Evolutionary conservation across 2,329 filamentous ascomycete genomes (phyloP).

Genomic region (Pyricularia grisea): DNA sequence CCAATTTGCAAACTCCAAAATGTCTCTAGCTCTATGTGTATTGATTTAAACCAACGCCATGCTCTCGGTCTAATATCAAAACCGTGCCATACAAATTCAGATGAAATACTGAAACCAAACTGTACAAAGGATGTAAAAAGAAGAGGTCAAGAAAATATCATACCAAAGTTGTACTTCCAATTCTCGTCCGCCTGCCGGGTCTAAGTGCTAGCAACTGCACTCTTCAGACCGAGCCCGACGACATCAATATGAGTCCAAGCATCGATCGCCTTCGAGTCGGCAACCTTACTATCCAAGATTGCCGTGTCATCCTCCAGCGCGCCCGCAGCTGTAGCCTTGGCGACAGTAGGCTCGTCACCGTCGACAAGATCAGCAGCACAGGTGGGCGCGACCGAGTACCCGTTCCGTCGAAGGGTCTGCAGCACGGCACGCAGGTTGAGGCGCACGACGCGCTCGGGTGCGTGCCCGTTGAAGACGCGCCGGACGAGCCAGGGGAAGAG

Average conservation of each 20-base stretch:
- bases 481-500: constrained; percentile 65
- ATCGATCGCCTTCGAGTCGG: constrained; percentile 23
- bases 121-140: neutral
- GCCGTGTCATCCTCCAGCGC: constrained; percentile 36
- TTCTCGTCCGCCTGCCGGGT: neutral
- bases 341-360: constrained; percentile 22
- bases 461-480: constrained; percentile 45
- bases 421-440: constrained; percentile 50
- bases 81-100: neutral
- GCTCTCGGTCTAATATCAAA: neutral
- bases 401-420: constrained; percentile 44
- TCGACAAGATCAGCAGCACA: constrained; percentile 39
- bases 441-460: constrained; percentile 48
- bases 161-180: neutral
- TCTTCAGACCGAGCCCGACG: constrained; percentile 33
- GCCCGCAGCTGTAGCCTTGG: constrained; percentile 11
- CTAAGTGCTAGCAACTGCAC: neutral
- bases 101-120: neutral
- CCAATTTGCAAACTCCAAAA: neutral
- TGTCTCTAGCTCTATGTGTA: neutral
- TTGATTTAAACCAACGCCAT: neutral
- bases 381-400: constrained; percentile 38
- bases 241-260: constrained; percentile 45
- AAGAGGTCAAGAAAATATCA: neutral
- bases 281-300: constrained; percentile 37